Evolutionary conservation across 768 basidiomycete species (phyloP), one percentile per base, ranked within the genome.

Genomic region (Omphalotus guepiniiformis): DNA sequence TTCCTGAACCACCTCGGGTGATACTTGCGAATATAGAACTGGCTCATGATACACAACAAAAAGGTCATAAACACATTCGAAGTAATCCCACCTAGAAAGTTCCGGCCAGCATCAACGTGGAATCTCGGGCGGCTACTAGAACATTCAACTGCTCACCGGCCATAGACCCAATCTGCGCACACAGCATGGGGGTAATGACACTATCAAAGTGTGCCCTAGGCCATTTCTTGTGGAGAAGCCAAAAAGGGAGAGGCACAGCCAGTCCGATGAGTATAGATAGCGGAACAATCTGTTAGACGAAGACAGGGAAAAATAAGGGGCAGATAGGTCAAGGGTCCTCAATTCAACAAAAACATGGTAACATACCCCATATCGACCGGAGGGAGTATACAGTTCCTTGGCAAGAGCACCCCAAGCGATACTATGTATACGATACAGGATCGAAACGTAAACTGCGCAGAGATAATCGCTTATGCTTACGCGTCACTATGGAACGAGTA

Each of bases 391-490:
- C 32, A 73, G 53, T 28, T 69, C 34, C 26, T 61, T 57, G 25
- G 59, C 59, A 1, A 73, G 61, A 7, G 67, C 71, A 37, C 71
- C 71, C 66, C 66, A 73, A 2, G 63, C 55, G 28, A 73, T 63
- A 1, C 67, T 69, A 38, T 58, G 58, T 37, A 58, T 59, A 19
- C 25, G 35, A n/a, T 23, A 39, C 12, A 23, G 15, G 7, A n/a
- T 39, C 7, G 25, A 19, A 19, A 15, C 11, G 3, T 39, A 2
- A 8, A 32, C 12, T 21, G 21, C 21, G 28, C 30, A 21, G 22
- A 46, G 21, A 36, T 11, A 22, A 4, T 39, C 18, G 26, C 5
- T n/a, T 18, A 42, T n/a, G 37, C 48, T 28, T 42, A 50, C 48
- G 48, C 48, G 37, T 50, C 40, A 50, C 48, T 50, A 11, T 16